Evolutionary conservation across 352 stramenopile genomes (phyloP).

Genomic region (Phytopythium delawarense): DNA sequence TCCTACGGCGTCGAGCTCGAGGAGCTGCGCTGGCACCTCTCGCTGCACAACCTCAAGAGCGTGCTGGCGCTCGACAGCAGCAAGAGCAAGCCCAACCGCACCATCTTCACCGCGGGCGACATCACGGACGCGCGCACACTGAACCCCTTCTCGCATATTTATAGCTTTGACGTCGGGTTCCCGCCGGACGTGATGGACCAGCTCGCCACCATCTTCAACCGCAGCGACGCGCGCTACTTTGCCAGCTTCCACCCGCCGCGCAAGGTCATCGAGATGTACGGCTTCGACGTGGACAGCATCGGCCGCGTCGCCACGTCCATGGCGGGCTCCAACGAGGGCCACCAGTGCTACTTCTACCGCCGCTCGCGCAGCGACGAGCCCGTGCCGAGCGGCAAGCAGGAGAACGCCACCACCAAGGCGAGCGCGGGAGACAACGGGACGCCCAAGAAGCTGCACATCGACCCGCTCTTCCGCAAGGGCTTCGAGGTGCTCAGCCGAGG

Average conservation of each 20-base stretch:
- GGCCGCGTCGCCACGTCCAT: conserved; percentile 91
- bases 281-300: conserved; percentile 90
- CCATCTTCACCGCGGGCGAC: conserved; percentile 92
- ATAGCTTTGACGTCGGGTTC: conserved; percentile 99
- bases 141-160: conserved; percentile 97
- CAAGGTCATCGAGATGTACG: conserved; percentile 92
- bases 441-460: conserved; percentile 37
- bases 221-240: conserved; percentile 86
- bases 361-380: conserved; percentile 12
- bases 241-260: conserved; percentile 93
- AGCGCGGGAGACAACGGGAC: conserved; percentile 13
- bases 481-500: conserved; percentile 78
- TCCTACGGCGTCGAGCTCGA: conserved; percentile 96
- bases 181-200: conserved; percentile 93
- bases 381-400: conserved; percentile 11
- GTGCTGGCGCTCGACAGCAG: conserved; percentile 73
- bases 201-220: conserved; percentile 94
- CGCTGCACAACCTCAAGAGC: conserved; percentile 90
- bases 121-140: conserved; percentile 93
- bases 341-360: conserved; percentile 97
- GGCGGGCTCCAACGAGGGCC: conserved; percentile 94
- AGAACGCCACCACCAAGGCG: conserved; percentile 18
- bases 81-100: conserved; percentile 52
- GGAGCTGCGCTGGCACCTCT: conserved; percentile 92
- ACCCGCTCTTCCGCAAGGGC: conserved; percentile 75